Conservation (phyloP, 805 yeast genomes). For the Yamadazyma scolyti region DNA sequence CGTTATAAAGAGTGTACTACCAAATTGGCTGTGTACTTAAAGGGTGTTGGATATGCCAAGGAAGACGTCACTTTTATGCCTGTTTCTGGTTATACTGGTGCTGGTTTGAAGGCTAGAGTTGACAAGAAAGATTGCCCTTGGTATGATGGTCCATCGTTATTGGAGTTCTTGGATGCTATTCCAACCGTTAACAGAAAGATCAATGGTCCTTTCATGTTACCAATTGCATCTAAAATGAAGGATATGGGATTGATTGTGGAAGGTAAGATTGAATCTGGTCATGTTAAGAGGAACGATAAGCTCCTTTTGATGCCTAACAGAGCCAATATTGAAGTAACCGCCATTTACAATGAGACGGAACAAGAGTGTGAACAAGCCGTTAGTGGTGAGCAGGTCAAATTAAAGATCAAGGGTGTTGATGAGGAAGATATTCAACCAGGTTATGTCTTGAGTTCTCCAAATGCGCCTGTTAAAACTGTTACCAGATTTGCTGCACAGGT, state of each 20-base stretch:
- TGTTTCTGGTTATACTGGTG: constrained; percentile 96
- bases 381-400: constrained; percentile 96
- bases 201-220: constrained; percentile 96
- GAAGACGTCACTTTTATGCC: constrained; percentile 93
- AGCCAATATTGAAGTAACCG: constrained; percentile 73
- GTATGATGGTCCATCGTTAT: constrained; percentile 89
- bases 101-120: constrained; percentile 88
- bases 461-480: constrained; percentile 87
- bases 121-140: constrained; percentile 70
- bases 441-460: constrained; percentile 81
- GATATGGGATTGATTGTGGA: constrained; percentile 97
- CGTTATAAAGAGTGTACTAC: constrained; percentile 93
- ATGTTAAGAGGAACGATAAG: constrained; percentile 71
- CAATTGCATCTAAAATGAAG: constrained; percentile 90
- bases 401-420: constrained; percentile 91
- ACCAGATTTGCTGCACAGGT: constrained; percentile 92
- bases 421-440: constrained; percentile 95
- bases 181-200: constrained; percentile 78
- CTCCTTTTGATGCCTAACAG: constrained; percentile 93
- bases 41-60: constrained; percentile 85
- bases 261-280: constrained; percentile 97
- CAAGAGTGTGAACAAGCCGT: constrained; percentile 84
- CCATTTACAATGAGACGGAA: constrained; percentile 93
- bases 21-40: constrained; percentile 74
- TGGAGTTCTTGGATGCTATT: constrained; percentile 85